phyloP scores from a whole-genome alignment of 2,329 filamentous ascomycete genomes.

The Sporothrix mexicana region DNA sequence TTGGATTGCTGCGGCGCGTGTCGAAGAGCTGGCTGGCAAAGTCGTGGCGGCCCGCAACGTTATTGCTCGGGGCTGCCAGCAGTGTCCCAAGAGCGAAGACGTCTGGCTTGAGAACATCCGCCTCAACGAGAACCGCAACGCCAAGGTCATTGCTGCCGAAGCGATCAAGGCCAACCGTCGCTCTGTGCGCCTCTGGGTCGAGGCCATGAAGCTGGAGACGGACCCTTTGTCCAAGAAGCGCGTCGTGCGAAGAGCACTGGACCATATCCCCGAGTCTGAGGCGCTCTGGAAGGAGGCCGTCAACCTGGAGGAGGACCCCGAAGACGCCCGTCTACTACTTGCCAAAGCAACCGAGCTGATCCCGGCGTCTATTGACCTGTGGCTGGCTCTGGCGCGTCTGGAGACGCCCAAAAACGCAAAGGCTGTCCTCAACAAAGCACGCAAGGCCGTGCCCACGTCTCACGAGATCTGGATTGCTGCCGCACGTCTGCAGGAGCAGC shows the following conservation, averaged over 20 bases:
- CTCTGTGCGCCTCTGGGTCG: conserved; percentile 90
- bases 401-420: conserved; percentile 92
- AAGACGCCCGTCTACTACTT: conserved; percentile 84
- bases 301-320: conserved; percentile 88
- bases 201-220: conserved; percentile 90
- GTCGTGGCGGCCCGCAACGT: conserved; percentile 86
- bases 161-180: conserved; percentile 90
- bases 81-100: conserved; percentile 93
- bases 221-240: conserved; percentile 86
- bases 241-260: conserved; percentile 87
- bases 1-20: conserved; percentile 91
- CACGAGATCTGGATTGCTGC: conserved; percentile 98
- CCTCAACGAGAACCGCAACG: conserved; percentile 88
- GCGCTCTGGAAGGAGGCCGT: conserved; percentile 98
- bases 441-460: conserved; percentile 90
- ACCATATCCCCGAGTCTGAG: conserved; percentile 92
- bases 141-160: conserved; percentile 91
- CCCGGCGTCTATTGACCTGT: conserved; percentile 89
- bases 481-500: conserved; percentile 85
- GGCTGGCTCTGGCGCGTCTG: conserved; percentile 89
- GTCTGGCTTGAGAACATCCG: conserved; percentile 96
- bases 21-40: conserved; percentile 93
- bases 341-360: conserved; percentile 97
- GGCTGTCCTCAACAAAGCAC: conserved; percentile 91
- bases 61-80: conserved; percentile 84